phyloP scores from a whole-genome alignment of 208 protist species.

The Leishmania major region DNA sequence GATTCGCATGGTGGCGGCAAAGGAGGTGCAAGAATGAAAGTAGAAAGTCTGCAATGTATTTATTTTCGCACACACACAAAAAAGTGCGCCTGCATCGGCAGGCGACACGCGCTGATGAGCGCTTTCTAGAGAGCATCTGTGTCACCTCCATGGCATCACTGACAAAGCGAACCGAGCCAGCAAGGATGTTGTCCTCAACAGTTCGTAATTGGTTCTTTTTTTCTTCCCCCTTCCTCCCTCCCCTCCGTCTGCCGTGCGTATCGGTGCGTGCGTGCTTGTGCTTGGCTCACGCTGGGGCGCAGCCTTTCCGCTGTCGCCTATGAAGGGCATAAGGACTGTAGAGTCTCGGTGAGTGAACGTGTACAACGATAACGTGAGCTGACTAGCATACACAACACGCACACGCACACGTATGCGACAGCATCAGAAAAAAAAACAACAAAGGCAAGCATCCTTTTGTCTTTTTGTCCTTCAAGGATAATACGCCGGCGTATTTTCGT shows the following conservation, averaged over 20 bases:
- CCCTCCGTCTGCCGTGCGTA: not conserved
- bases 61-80: not conserved
- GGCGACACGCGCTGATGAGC: not conserved
- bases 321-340: no score
- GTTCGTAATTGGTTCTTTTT: not conserved
- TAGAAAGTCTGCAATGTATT: not conserved
- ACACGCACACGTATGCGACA: not conserved
- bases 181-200: not conserved
- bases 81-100: not conserved
- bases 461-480: not conserved
- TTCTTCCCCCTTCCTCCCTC: no score
- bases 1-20: not conserved
- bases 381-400: not conserved
- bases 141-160: not conserved
- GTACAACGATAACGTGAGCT: not conserved
- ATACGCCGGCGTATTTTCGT: not conserved
- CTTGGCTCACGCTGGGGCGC: not conserved
- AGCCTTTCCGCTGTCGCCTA: not conserved
- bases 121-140: not conserved
- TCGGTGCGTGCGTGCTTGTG: not conserved
- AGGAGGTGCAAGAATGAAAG: not conserved
- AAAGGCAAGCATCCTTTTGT: no score
- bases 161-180: not conserved
- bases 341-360: not conserved
- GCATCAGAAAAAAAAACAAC: no score